Percentiles rank a stretch among this genome's conserved stretches.
phyloP scores from a whole-genome alignment of 805 yeast species.

The Cyberlindnera maritima region DNA sequence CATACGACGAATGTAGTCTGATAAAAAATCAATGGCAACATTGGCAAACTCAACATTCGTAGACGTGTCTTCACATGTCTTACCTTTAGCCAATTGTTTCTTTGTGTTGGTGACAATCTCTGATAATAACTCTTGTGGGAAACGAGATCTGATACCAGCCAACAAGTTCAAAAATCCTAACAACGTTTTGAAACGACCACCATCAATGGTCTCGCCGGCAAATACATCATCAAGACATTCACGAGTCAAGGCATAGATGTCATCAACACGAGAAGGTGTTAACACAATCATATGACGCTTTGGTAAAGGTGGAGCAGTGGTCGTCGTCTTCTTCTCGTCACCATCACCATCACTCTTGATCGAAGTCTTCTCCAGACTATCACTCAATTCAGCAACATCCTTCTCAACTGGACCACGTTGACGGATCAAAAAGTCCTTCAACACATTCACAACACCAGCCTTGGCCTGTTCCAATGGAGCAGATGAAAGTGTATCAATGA shows the following conservation, averaged over 20 bases:
- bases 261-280: slow-evolving; percentile 38
- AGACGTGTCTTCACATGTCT: slow-evolving; percentile 10
- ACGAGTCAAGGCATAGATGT: slow-evolving; percentile 42
- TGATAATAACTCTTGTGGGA: slow-evolving; percentile 30
- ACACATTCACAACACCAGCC: slow-evolving; percentile 58
- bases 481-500: slow-evolving; percentile 58
- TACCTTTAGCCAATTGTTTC: slow-evolving; percentile 16
- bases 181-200: slow-evolving; percentile 39
- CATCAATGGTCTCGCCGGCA: slow-evolving; percentile 18
- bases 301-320: slow-evolving; percentile 36
- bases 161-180: slow-evolving; percentile 58
- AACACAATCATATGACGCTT: slow-evolving; percentile 43
- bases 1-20: slow-evolving; percentile 7
- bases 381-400: slow-evolving; percentile 11
- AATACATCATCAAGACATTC: slow-evolving; percentile 33
- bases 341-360: not conserved
- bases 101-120: slow-evolving; percentile 31
- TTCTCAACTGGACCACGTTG: slow-evolving; percentile 12
- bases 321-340: slow-evolving; percentile 3
- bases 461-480: slow-evolving; percentile 66
- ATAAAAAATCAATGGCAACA: slow-evolving; percentile 13
- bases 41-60: slow-evolving; percentile 13
- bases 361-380: slow-evolving; percentile 7
- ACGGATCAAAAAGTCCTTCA: slow-evolving; percentile 61
- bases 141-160: slow-evolving; percentile 32